A percentile compares a stretch with the other conserved stretches of the same genome.
phyloP scores from a whole-genome alignment of 352 stramenopile genomes.

The Aphanomyces stellatus region DNA sequence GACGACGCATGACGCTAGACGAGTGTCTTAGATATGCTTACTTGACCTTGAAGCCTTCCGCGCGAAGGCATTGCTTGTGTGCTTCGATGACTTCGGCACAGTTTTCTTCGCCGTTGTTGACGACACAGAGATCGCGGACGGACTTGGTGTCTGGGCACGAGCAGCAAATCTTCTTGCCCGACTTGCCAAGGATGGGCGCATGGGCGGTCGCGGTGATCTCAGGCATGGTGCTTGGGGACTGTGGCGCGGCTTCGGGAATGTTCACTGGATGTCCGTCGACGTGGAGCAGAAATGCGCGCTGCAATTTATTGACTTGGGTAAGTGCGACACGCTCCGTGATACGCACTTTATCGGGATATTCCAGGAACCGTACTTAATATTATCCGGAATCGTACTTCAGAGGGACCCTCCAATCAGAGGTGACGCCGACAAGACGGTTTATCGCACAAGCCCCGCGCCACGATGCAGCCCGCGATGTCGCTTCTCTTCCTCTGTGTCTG shows the following conservation, averaged over 20 bases:
- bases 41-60: constrained; percentile 94
- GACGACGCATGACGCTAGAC: too few species aligned
- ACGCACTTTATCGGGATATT: too few species aligned
- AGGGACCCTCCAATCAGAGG: neutral
- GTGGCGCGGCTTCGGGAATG: neutral
- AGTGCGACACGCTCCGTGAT: too few species aligned
- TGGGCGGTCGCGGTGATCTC: neutral
- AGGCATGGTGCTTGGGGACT: too few species aligned
- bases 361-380: neutral
- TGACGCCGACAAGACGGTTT: neutral
- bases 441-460: too few species aligned
- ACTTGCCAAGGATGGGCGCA: constrained; percentile 80
- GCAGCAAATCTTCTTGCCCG: constrained; percentile 98
- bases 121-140: constrained; percentile 86
- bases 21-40: constrained; percentile 32
- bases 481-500: neutral
- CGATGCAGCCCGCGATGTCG: neutral
- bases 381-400: neutral
- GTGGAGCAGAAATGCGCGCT: neutral
- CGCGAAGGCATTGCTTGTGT: constrained; percentile 95
- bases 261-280: neutral
- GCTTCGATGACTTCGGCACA: constrained; percentile 95
- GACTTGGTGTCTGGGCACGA: constrained; percentile 96
- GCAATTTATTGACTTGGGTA: neutral
- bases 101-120: constrained; percentile 85